Evolutionary conservation across 768 basidiomycete species (phyloP).

Genomic region (Lepiota venenata): DNA sequence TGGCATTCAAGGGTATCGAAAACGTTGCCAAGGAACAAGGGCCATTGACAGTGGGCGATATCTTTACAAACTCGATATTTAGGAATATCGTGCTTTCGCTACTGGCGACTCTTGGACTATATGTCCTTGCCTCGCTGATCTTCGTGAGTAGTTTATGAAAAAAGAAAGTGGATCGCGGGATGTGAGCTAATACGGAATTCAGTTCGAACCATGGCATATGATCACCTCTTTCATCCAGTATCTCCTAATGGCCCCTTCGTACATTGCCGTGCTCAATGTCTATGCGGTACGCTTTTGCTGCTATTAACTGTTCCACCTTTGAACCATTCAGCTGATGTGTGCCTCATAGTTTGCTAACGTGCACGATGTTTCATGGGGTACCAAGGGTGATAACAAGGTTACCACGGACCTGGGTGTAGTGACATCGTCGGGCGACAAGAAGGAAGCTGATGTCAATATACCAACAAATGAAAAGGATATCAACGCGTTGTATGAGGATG

Average conservation of each 20-base stretch:
- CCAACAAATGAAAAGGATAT: constrained; percentile 89
- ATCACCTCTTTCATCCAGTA: constrained; percentile 95
- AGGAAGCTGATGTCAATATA: constrained; percentile 83
- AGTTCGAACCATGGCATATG: constrained; percentile 99
- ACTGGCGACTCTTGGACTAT: constrained; percentile 85
- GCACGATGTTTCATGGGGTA: constrained; percentile 94
- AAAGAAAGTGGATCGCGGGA: constrained; percentile 8
- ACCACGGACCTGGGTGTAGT: constrained; percentile 85
- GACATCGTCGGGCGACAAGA: constrained; percentile 58
- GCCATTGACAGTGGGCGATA: constrained; percentile 46
- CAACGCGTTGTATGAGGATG: constrained; percentile 88
- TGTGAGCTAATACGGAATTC: not conserved
- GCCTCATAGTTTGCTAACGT: constrained; percentile 74
- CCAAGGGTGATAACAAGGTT: constrained; percentile 90
- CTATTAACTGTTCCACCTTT: not conserved
- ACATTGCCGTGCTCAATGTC: constrained; percentile 91
- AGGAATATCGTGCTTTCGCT: constrained; percentile 85
- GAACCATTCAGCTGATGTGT: not conserved
- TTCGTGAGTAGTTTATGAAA: constrained; percentile 58
- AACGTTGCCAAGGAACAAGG: constrained; percentile 47
- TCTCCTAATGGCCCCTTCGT: constrained; percentile 87
- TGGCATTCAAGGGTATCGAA: constrained; percentile 80
- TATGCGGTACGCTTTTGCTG: constrained; percentile 56
- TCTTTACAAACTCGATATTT: constrained; percentile 81
- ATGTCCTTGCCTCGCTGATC: constrained; percentile 76